A percentile compares a stretch with the other conserved stretches of the same genome.
phyloP scores from a whole-genome alignment of 441 rosid genomes.

The Gossypium aridum region DNA sequence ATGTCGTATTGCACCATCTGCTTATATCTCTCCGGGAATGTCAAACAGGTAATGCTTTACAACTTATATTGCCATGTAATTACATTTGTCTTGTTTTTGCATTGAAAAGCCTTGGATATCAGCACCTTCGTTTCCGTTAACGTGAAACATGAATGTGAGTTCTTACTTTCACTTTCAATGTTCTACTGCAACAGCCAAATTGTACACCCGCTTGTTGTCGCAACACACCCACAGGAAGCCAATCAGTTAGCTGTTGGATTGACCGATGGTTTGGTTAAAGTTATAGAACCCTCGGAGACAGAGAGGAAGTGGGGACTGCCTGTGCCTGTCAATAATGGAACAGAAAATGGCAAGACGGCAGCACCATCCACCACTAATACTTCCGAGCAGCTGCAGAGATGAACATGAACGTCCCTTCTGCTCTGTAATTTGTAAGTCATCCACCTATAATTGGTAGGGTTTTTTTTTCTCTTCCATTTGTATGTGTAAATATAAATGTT shows the following conservation, averaged over 20 bases:
- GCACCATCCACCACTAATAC: constrained; percentile 41
- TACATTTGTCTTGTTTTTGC: background rate
- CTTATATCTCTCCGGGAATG: constrained; percentile 35
- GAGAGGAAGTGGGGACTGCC: constrained; percentile 48
- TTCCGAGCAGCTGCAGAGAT: constrained; percentile 47
- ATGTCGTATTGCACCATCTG: constrained; percentile 68
- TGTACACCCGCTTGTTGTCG: constrained; percentile 42
- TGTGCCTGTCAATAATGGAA: constrained; percentile 31
- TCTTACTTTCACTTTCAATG: background rate
- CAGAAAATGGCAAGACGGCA: constrained; percentile 36
- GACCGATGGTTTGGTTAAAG: constrained; percentile 54
- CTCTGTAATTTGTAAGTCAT: constrained; percentile 18
- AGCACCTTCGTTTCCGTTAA: background rate
- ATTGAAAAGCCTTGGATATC: background rate
- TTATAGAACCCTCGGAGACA: constrained; percentile 49
- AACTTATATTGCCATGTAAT: background rate
- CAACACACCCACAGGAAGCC: constrained; percentile 60
- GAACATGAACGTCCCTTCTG: background rate
- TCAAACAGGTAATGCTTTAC: constrained; percentile 34
- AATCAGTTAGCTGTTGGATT: constrained; percentile 55
- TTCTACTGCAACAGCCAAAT: constrained; percentile 31
- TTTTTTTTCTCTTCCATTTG: background rate
- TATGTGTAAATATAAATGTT: constrained; percentile 4
- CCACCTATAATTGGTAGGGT: constrained; percentile 17
- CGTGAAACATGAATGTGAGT: background rate